Evolutionary conservation across 2,329 filamentous ascomycete species (phyloP), one percentile per base, ranked within the genome.

Genomic region (Exutisphaerella laricina): DNA sequence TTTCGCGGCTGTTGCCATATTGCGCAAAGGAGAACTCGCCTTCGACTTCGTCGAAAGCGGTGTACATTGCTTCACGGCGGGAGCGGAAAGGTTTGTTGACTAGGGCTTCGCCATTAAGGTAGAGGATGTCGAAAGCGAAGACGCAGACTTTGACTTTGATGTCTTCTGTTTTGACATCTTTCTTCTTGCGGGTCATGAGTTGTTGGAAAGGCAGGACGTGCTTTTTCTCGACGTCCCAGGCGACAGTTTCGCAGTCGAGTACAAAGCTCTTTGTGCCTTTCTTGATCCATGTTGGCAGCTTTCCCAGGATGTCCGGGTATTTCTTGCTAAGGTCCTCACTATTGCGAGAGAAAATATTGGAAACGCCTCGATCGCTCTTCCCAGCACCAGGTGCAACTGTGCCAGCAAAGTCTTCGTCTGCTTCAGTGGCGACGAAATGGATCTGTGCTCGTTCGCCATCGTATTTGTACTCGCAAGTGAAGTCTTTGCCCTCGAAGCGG

Each of bases 401-500:
- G 4, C 83, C 77, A 50, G 83, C 78, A 54, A 87, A 83, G 41
- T 88, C 75, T 46, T 84, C 71, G 2, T 79, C 71, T 7, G 85
- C 78, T 49, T 90, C 85, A 49, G 88, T 86, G 4, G 89, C 83
- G 22, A 97, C 88, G 55, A 94, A 98, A 63, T 98, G 92, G 38
- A 98, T 97, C 63, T 98, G 92, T n/a, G 92, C 92, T 61, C 92
- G 78, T 66, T 98, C 92, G 36, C 92, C 92, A 58, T 98, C 92
- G 60, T 98, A 98, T 66, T 98, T 98, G 74, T 94, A 98, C 64
- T 98, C 92, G 68, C 92, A 98, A 1, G 92, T 97, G 59, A 98
- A 98, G 18, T 84, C 85, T 61, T 95, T 92, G 51, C 85, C 82
- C 62, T 97, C 92, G 54, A 98, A 98, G 4, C 92, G 85, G 66